Percentiles rank a stretch among this genome's conserved stretches.
These are phyloP conservation scores for Globisporangium yorkense DNA, from an alignment of 352 stramenopile genomes.

Conservation along the genomic window DNA sequence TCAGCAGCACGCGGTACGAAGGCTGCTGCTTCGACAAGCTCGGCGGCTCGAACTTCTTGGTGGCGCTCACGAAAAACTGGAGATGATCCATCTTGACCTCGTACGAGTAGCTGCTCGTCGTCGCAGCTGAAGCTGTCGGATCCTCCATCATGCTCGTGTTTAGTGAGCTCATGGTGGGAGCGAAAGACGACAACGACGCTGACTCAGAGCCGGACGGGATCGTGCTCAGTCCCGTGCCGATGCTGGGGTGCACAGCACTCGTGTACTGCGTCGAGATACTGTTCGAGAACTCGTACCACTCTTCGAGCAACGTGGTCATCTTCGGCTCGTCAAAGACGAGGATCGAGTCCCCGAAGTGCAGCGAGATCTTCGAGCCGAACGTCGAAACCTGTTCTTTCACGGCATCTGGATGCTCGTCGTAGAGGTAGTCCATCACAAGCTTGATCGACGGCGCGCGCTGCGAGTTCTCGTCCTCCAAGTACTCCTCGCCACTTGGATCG, in stretches of 20 bases:
- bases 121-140: background rate
- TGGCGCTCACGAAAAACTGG: constrained; percentile 64
- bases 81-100: constrained; percentile 68
- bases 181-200: constrained; percentile 9
- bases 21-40: constrained; percentile 31
- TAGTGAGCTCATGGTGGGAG: constrained; percentile 10
- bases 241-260: constrained; percentile 14
- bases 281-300: constrained; percentile 56
- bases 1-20: constrained; percentile 68
- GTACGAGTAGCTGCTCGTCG: constrained; percentile 57
- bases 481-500: constrained; percentile 6
- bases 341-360: constrained; percentile 60
- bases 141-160: constrained; percentile 23
- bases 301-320: constrained; percentile 46
- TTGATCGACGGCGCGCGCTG: constrained; percentile 23
- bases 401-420: constrained; percentile 60
- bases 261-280: constrained; percentile 53
- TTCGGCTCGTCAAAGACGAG: constrained; percentile 71
- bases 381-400: constrained; percentile 33
- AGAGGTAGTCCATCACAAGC: constrained; percentile 64
- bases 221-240: constrained; percentile 17
- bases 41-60: constrained; percentile 22
- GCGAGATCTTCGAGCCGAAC: constrained; percentile 70
- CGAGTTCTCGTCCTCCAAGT: constrained; percentile 8
- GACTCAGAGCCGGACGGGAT: constrained; percentile 12